phyloP scores from a whole-genome alignment of 2,329 filamentous ascomycete species.

The Beauveria brongniartii region DNA sequence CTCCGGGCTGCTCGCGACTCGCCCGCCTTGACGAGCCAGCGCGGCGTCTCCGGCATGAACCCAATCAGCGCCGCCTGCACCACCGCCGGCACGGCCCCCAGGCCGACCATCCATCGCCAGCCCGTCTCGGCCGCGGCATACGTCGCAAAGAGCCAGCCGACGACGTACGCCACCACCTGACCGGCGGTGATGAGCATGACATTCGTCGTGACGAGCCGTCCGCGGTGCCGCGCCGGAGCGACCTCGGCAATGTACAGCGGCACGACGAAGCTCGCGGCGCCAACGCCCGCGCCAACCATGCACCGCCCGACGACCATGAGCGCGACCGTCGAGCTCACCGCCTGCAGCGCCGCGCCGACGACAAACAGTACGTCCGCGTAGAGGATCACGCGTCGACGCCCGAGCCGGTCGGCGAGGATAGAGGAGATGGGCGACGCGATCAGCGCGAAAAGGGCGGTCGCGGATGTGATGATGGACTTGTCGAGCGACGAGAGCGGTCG shows the following conservation, averaged over 20 bases:
- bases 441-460: slow-evolving; percentile 58
- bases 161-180: slow-evolving; percentile 79
- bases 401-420: slow-evolving; percentile 52
- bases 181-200: slow-evolving; percentile 79
- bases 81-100: slow-evolving; percentile 69
- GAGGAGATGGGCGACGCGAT: slow-evolving; percentile 56
- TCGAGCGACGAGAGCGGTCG: slow-evolving; percentile 52
- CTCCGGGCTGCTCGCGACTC: slow-evolving; percentile 50
- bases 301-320: slow-evolving; percentile 60
- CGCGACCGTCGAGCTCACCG: slow-evolving; percentile 46
- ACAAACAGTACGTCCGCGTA: slow-evolving; percentile 61
- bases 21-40: slow-evolving; percentile 72
- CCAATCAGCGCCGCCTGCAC: slow-evolving; percentile 62
- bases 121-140: slow-evolving; percentile 45
- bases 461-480: slow-evolving; percentile 64
- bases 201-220: slow-evolving; percentile 73
- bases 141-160: slow-evolving; percentile 68
- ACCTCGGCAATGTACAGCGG: slow-evolving; percentile 86
- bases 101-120: slow-evolving; percentile 88
- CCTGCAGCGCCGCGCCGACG: slow-evolving; percentile 58
- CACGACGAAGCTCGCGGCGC: slow-evolving; percentile 71
- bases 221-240: slow-evolving; percentile 66
- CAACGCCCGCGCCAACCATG: slow-evolving; percentile 65
- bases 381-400: slow-evolving; percentile 55
- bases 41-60: slow-evolving; percentile 78